phyloP scores from a whole-genome alignment of 2,329 filamentous ascomycete species.

The Aspergillus sclerotialis region DNA sequence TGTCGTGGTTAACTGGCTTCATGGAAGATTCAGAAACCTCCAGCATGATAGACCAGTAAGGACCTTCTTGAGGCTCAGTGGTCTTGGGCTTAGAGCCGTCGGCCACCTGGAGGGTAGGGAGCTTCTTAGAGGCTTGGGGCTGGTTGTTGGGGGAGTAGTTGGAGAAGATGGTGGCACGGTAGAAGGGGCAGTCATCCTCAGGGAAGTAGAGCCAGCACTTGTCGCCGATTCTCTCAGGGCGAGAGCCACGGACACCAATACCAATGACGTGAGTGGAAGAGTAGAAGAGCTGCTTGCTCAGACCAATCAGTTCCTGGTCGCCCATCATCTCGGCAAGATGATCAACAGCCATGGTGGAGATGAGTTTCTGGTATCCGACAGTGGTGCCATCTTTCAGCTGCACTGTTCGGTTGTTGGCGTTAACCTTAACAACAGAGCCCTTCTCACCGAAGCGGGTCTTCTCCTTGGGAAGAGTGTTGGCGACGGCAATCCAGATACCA shows the following conservation, averaged over 20 bases:
- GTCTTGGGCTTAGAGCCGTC: slow-evolving; percentile 75
- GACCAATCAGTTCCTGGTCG: slow-evolving; percentile 71
- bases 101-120: slow-evolving; percentile 77
- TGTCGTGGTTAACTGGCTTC: slow-evolving; percentile 87
- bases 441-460: slow-evolving; percentile 86
- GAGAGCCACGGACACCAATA: slow-evolving; percentile 83
- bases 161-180: slow-evolving; percentile 99
- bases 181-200: slow-evolving; percentile 97
- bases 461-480: slow-evolving; percentile 82
- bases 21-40: slow-evolving; percentile 92
- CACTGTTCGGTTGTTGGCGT: slow-evolving; percentile 78
- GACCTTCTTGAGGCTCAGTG: slow-evolving; percentile 70
- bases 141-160: slow-evolving; percentile 99
- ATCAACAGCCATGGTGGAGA: slow-evolving; percentile 96
- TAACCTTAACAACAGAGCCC: slow-evolving; percentile 76
- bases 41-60: slow-evolving; percentile 99
- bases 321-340: slow-evolving; percentile 79
- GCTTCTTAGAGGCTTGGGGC: slow-evolving; percentile 71
- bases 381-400: slow-evolving; percentile 77
- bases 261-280: slow-evolving; percentile 96
- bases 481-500: slow-evolving; percentile 98
- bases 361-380: slow-evolving; percentile 82
- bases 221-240: slow-evolving; percentile 93
- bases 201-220: slow-evolving; percentile 99
- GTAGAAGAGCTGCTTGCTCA: slow-evolving; percentile 92